A percentile compares a stretch with the other conserved stretches of the same genome.
These are phyloP conservation scores for Pelargonium citronellum DNA, from an alignment of 441 rosid genomes.

Conservation along the genomic window DNA sequence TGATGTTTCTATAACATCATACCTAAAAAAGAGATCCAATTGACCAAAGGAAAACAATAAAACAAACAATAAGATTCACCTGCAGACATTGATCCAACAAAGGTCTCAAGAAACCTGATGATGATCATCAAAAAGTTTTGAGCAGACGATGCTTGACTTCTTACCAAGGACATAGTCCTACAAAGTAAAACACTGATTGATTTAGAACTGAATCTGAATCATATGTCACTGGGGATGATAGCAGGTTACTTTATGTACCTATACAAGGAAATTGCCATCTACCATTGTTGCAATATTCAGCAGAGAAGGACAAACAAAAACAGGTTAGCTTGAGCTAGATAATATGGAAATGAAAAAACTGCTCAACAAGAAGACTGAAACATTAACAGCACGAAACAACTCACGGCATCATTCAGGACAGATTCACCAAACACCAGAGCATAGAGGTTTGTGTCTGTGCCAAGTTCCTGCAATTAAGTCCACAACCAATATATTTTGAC, in stretches of 20 bases:
- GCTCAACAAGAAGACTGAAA: conserved; percentile 18
- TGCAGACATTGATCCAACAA: conserved; percentile 96
- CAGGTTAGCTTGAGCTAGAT: background rate
- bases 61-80: conserved; percentile 39
- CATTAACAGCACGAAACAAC: conserved; percentile 27
- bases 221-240: conserved; percentile 9
- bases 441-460: conserved; percentile 87
- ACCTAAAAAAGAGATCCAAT: background rate
- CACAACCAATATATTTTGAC: conserved; percentile 8
- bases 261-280: conserved; percentile 98
- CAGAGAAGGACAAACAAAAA: conserved; percentile 9
- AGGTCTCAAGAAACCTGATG: conserved; percentile 90
- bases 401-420: conserved; percentile 94
- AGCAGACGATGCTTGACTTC: conserved; percentile 57
- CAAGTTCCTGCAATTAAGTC: conserved; percentile 71
- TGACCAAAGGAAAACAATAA: background rate
- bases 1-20: background rate
- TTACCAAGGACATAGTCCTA: conserved; percentile 93
- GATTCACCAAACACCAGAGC: conserved; percentile 99
- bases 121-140: conserved; percentile 76
- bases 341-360: conserved; percentile 19
- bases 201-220: conserved; percentile 22
- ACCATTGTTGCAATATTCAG: conserved; percentile 30
- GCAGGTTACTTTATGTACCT: conserved; percentile 44
- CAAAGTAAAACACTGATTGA: conserved; percentile 30